Conservation (phyloP, 345 rosid species). For the Odontarrhena argentea region DNA sequence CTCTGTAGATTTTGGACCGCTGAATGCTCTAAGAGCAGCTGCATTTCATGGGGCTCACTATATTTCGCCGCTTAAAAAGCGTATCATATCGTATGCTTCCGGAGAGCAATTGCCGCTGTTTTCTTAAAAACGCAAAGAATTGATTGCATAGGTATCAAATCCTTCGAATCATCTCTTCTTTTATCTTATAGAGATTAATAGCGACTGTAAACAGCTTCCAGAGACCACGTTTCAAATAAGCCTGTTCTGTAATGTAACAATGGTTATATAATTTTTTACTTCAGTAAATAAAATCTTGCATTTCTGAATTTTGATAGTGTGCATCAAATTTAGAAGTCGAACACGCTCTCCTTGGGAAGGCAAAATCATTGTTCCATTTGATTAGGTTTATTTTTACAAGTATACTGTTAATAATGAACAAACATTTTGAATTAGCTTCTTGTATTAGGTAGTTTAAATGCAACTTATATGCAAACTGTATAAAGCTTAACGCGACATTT, state of each 20-base stretch:
- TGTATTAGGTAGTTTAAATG: not conserved
- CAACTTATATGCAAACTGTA: conserved; percentile 37
- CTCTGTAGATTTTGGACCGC: conserved; percentile 77
- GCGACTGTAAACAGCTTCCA: not conserved
- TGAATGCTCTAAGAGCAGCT: conserved; percentile 78
- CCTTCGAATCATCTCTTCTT: not conserved
- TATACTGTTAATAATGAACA: conserved; percentile 23
- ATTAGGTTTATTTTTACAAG: conserved; percentile 6
- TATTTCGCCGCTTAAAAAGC: conserved; percentile 76
- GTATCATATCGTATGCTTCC: conserved; percentile 80
- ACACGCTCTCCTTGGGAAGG: not conserved
- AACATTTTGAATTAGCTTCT: no score
- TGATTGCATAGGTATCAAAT: not conserved
- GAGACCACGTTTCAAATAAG: not conserved
- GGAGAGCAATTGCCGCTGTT: conserved; percentile 74
- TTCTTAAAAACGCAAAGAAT: conserved; percentile 17
- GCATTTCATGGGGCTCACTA: conserved; percentile 79
- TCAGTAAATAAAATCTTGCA: not conserved
- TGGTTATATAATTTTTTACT: not conserved
- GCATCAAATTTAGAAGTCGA: not conserved
- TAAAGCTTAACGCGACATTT: conserved; percentile 23
- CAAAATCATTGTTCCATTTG: conserved; percentile 6
- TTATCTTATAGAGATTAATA: conserved; percentile 5
- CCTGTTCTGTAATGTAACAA: not conserved
- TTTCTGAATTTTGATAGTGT: not conserved